phyloP scores from a whole-genome alignment of 306 rosid genomes.

The Amphicarpaea edgeworthii region DNA sequence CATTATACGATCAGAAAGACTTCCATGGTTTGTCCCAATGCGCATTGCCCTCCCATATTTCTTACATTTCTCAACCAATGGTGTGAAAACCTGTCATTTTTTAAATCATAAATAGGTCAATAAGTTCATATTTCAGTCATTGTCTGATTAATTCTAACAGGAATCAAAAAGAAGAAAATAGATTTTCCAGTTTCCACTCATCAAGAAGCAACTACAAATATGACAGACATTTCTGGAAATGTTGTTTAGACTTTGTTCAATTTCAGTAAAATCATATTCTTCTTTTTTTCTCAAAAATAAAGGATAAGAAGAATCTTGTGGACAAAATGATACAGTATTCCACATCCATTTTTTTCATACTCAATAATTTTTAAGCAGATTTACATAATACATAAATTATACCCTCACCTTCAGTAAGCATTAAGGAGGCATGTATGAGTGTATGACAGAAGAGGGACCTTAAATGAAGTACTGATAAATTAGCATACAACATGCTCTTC shows the following conservation, averaged over 20 bases:
- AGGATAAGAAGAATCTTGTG: slow-evolving; percentile 6
- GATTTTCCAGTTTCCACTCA: neutral
- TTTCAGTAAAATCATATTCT: neutral
- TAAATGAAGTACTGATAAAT: slow-evolving; percentile 22
- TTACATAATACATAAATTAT: neutral
- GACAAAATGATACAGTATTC: slow-evolving; percentile 10
- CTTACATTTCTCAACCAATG: slow-evolving; percentile 97
- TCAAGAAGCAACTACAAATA: slow-evolving; percentile 5
- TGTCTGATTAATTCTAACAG: slow-evolving; percentile 13
- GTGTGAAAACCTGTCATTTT: slow-evolving; percentile 77
- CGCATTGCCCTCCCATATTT: slow-evolving; percentile 99
- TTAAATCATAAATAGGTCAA: slow-evolving; percentile 36
- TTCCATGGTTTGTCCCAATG: slow-evolving; percentile 98
- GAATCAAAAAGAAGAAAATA: slow-evolving; percentile 5
- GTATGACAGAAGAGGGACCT: neutral
- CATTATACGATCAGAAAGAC: slow-evolving; percentile 99
- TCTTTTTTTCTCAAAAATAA: neutral
- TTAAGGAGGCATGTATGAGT: slow-evolving; percentile 3
- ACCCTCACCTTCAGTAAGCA: slow-evolving; percentile 16
- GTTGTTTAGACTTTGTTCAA: slow-evolving; percentile 5
- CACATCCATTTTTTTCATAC: slow-evolving; percentile 20
- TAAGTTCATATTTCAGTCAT: slow-evolving; percentile 13
- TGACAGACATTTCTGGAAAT: slow-evolving; percentile 1
- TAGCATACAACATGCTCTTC: neutral
- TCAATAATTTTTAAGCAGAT: neutral